Conservation (phyloP, 345 rosid species). For the Ceriops zippeliana region DNA sequence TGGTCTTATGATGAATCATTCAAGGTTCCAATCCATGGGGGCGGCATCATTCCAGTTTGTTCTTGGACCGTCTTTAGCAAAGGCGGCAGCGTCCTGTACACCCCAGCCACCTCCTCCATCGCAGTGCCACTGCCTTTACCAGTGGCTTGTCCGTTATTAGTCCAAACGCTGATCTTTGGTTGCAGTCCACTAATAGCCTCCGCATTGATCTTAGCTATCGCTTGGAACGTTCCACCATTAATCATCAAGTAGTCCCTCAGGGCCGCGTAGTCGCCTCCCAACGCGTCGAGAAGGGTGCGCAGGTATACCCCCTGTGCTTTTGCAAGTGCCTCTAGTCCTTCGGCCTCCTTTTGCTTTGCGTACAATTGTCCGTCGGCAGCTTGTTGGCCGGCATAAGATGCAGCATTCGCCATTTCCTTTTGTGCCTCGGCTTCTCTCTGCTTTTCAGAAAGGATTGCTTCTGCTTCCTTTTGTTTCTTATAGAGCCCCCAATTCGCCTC, state of each 20-base stretch:
- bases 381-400: conserved; percentile 40
- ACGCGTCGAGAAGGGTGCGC: conserved; percentile 46
- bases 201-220: conserved; percentile 56
- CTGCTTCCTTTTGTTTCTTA: conserved; percentile 64
- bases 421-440: conserved; percentile 63
- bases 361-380: conserved; percentile 40
- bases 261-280: conserved; percentile 51
- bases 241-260: conserved; percentile 64
- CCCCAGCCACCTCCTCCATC: conserved; percentile 66
- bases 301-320: conserved; percentile 61
- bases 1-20: background rate
- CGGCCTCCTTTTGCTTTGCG: conserved; percentile 60
- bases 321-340: conserved; percentile 54
- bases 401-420: conserved; percentile 58
- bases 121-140: conserved; percentile 21
- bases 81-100: conserved; percentile 67
- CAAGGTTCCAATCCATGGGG: conserved; percentile 56
- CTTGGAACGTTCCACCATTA: conserved; percentile 44
- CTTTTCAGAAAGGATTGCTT: conserved; percentile 49
- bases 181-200: conserved; percentile 55
- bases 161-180: conserved; percentile 77
- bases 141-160: conserved; percentile 20
- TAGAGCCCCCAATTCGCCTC: conserved; percentile 69
- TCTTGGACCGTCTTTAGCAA: conserved; percentile 71
- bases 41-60: conserved; percentile 77